Conservation (phyloP, 1,284 basidiomycete species). For the Psilocybe mexicana region DNA sequence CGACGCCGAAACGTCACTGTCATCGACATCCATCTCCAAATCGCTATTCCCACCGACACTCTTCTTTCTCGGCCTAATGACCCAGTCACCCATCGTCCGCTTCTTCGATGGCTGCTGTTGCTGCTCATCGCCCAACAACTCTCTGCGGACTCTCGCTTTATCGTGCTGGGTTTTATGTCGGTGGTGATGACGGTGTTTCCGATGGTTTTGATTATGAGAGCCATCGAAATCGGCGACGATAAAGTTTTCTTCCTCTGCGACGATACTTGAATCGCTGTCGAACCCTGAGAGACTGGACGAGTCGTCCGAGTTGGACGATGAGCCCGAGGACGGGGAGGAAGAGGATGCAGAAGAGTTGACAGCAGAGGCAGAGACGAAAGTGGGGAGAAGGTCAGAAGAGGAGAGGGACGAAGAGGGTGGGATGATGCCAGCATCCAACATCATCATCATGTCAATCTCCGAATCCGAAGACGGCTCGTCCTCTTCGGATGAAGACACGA, state of each 20-base stretch:
- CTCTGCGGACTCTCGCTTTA: slow-evolving; percentile 52
- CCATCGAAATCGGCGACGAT: slow-evolving; percentile 47
- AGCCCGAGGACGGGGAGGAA: slow-evolving; percentile 21
- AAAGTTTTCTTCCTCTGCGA: slow-evolving; percentile 63
- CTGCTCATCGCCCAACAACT: slow-evolving; percentile 53
- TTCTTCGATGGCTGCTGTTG: slow-evolving; percentile 35
- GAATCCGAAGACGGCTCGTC: slow-evolving; percentile 26
- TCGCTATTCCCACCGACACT: slow-evolving; percentile 63
- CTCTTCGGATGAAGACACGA: slow-evolving; percentile 30
- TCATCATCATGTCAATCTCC: slow-evolving; percentile 28
- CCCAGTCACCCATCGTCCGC: slow-evolving; percentile 52
- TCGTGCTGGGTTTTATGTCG: slow-evolving; percentile 23
- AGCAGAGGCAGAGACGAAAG: slow-evolving; percentile 65
- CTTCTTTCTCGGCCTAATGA: slow-evolving; percentile 65
- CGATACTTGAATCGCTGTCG: slow-evolving; percentile 56
- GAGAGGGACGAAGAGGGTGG: slow-evolving; percentile 15
- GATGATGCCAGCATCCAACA: background rate
- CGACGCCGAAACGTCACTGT: slow-evolving; percentile 46
- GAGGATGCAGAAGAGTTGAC: slow-evolving; percentile 1
- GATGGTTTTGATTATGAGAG: background rate
- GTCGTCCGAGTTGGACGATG: slow-evolving; percentile 38
- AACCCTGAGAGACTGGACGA: slow-evolving; percentile 44
- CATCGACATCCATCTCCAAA: slow-evolving; percentile 54
- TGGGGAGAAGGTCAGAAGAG: slow-evolving; percentile 50
- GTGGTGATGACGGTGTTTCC: background rate